A percentile compares a stretch with the other conserved stretches of the same genome.
phyloP scores from a whole-genome alignment of 371 early-diverging fungal genomes.

The Apophysomyces ossiformis region DNA sequence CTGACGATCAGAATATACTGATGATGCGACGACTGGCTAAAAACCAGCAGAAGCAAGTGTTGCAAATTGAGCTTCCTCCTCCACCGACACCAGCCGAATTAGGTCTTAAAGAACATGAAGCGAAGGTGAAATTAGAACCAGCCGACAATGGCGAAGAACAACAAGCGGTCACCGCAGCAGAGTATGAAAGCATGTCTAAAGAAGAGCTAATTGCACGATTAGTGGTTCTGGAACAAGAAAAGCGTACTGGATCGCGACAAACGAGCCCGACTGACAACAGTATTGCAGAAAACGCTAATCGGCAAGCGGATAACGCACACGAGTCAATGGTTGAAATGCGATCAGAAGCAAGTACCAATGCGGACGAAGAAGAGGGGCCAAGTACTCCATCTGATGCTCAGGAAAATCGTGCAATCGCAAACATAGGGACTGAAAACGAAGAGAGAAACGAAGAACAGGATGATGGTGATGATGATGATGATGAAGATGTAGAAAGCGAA shows the following conservation, averaged over 20 bases:
- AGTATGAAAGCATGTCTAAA: constrained; percentile 24
- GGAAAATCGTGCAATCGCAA: background rate
- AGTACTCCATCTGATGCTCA: constrained; percentile 13
- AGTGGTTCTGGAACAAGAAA: constrained; percentile 32
- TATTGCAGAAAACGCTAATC: background rate
- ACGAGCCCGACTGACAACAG: background rate
- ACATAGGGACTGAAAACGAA: background rate
- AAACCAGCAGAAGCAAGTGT: constrained; percentile 26
- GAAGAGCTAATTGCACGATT: constrained; percentile 35
- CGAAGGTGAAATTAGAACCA: background rate
- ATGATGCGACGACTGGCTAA: constrained; percentile 21
- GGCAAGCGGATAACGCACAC: background rate
- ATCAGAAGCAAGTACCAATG: constrained; percentile 15
- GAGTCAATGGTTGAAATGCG: background rate
- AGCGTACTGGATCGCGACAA: constrained; percentile 12
- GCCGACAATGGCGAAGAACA: background rate
- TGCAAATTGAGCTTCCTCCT: constrained; percentile 32
- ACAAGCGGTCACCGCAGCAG: constrained; percentile 2
- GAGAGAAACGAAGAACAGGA: background rate
- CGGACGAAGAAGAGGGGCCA: constrained; percentile 17
- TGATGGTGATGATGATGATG: background rate
- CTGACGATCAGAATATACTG: constrained; percentile 20
- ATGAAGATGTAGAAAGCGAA: background rate
- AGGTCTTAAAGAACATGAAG: constrained; percentile 20
- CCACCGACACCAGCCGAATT: constrained; percentile 46